These are phyloP conservation scores for Penicillium nordicum DNA, from an alignment of 2,329 filamentous ascomycete species.

Conservation along the genomic window DNA sequence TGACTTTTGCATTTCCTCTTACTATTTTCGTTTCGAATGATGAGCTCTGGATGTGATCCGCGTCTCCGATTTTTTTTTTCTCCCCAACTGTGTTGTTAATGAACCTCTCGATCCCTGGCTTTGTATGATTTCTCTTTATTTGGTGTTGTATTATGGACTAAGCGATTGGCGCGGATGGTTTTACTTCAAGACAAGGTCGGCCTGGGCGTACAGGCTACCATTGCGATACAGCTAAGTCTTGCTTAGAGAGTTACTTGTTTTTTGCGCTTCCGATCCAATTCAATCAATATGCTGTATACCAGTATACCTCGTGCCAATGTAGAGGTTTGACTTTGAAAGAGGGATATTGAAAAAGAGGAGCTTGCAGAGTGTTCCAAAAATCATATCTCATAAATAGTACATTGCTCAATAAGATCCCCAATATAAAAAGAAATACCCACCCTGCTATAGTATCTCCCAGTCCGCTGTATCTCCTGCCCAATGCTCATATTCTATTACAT, in stretches of 20 bases:
- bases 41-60: background rate
- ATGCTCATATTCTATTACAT: background rate
- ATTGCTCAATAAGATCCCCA: background rate
- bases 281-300: conserved; percentile 3
- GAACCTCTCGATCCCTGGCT: conserved; percentile 11
- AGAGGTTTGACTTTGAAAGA: background rate
- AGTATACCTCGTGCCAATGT: background rate
- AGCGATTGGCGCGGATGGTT: conserved; percentile 27
- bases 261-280: conserved; percentile 13
- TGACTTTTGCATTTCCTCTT: background rate
- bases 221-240: conserved; percentile 8
- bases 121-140: conserved; percentile 15
- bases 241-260: conserved; percentile 1
- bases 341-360: background rate
- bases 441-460: background rate
- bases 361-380: background rate
- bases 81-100: conserved; percentile 20
- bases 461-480: conserved; percentile 1
- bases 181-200: conserved; percentile 19
- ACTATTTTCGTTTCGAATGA: background rate
- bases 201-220: conserved; percentile 15
- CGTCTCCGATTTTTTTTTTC: conserved; percentile 3
- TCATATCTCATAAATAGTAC: conserved; percentile 4
- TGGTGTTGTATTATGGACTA: conserved; percentile 18
- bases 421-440: background rate